A percentile compares a stretch with the other conserved stretches of the same genome.
These are phyloP conservation scores for Arabis alpina DNA, from an alignment of 345 rosid species.

Conservation along the genomic window DNA sequence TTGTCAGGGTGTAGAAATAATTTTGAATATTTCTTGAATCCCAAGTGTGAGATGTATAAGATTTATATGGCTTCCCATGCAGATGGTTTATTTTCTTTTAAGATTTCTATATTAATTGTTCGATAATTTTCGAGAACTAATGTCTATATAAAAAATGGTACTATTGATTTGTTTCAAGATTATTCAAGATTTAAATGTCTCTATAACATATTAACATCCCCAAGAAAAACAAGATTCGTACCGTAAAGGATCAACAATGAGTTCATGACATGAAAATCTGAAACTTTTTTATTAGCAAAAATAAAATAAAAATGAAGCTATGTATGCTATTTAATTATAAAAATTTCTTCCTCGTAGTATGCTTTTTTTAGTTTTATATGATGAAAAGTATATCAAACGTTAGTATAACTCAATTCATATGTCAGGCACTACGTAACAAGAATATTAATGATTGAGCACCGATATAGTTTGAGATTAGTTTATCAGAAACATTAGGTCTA, in stretches of 20 bases:
- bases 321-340: background rate
- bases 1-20: conserved; percentile 32
- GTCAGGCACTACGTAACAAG: conserved; percentile 41
- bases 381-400: conserved; percentile 13
- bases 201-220: too few species aligned
- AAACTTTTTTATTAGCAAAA: background rate
- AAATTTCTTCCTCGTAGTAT: conserved; percentile 9
- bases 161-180: background rate
- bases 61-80: conserved; percentile 39
- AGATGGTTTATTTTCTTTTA: background rate
- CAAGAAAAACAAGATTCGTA: too few species aligned
- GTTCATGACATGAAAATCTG: background rate
- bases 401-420: background rate
- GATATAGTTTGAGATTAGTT: conserved; percentile 23
- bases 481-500: conserved; percentile 32
- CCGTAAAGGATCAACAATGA: conserved; percentile 2
- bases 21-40: conserved; percentile 40
- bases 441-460: conserved; percentile 42
- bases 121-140: conserved; percentile 12
- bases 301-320: background rate
- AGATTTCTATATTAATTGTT: conserved; percentile 6
- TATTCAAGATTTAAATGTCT: background rate
- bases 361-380: conserved; percentile 18
- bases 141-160: too few species aligned
- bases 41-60: conserved; percentile 40